Evolutionary conservation across 495 filamentous ascomycete genomes (phyloP), one percentile per base, ranked within the genome.

Genomic region (Evansstolkia leycettana): DNA sequence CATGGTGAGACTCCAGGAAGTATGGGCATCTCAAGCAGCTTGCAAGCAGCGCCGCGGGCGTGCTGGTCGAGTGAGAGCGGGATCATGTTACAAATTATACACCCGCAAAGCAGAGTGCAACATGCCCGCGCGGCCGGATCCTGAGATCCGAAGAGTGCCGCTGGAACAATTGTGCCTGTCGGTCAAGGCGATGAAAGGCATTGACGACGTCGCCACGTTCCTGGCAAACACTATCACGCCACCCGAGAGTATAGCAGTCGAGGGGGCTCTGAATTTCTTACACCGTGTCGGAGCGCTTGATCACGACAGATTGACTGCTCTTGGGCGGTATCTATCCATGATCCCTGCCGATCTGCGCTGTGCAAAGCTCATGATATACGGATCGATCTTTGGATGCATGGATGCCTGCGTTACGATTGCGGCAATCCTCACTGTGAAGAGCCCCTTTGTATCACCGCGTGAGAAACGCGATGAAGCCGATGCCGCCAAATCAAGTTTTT

Each of bases 31-130:
- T 9, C 73, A 76, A 13, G 88, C 92, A 2, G 92, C 92, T 8
- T 94, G 87, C 52, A 94, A 95, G 52, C 90, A 98, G 53, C 79
- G 90, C n/a, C 80, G 88, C 14, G 90, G 90, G 47, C 80, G 90
- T 54, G 90, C 90, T 17, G 90, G 90, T 49, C 76, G 90, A 69
- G 90, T 96, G 12, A 73, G 80, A 24, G 84, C 82, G 10, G 90
- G 90, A 26, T 73, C 76, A 39, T 96, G 92, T 70, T 98, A 92
- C 65, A 96, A 95, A 51, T 70, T 98, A 7, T 98, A 84, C 62
- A 96, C 90, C 0, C 72, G 76, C 28, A 81, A 78, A 38, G 78
- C 84, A 17, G 90, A 96, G 48, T 57, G 55, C 1, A 80, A 86
- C 48, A 98, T 98, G 90, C 70, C 77, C 5, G 82, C 83, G 42